Evolutionary conservation across 306 rosid species (phyloP).

Genomic region (Urtica urens): DNA sequence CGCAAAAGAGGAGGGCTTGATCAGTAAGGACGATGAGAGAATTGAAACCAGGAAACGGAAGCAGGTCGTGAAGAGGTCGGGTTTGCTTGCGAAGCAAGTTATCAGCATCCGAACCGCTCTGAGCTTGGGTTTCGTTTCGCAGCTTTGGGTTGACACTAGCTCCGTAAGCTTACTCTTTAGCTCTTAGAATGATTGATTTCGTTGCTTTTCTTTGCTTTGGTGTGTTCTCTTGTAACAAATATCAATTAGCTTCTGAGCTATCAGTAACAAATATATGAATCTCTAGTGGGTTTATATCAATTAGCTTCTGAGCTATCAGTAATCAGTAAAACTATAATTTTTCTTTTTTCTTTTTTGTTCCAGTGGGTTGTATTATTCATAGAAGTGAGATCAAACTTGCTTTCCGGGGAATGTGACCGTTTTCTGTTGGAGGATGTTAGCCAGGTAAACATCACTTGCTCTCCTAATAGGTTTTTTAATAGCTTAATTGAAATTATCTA

Average conservation of each 20-base stretch:
- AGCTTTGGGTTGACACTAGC: constrained; percentile 84
- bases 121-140: constrained; percentile 75
- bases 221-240: too few species aligned
- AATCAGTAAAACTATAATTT: neutral
- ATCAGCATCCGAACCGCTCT: constrained; percentile 63
- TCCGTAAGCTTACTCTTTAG: constrained; percentile 44
- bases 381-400: constrained; percentile 77
- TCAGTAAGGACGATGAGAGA: constrained; percentile 23
- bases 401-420: constrained; percentile 82
- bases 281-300: neutral
- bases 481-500: neutral
- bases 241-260: too few species aligned
- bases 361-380: constrained; percentile 80
- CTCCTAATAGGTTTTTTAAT: neutral
- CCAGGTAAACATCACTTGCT: constrained; percentile 34
- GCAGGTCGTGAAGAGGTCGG: constrained; percentile 58
- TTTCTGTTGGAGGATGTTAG: constrained; percentile 73
- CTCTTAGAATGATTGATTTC: neutral
- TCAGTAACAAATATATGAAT: too few species aligned
- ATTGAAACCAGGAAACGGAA: constrained; percentile 38
- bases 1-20: constrained; percentile 28
- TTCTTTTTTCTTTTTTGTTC: neutral
- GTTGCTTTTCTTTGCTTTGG: too few species aligned
- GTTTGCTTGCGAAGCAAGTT: constrained; percentile 80
- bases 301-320: neutral